phyloP scores from a whole-genome alignment of 2,329 filamentous ascomycete species.

The Colletotrichum australisinense region DNA sequence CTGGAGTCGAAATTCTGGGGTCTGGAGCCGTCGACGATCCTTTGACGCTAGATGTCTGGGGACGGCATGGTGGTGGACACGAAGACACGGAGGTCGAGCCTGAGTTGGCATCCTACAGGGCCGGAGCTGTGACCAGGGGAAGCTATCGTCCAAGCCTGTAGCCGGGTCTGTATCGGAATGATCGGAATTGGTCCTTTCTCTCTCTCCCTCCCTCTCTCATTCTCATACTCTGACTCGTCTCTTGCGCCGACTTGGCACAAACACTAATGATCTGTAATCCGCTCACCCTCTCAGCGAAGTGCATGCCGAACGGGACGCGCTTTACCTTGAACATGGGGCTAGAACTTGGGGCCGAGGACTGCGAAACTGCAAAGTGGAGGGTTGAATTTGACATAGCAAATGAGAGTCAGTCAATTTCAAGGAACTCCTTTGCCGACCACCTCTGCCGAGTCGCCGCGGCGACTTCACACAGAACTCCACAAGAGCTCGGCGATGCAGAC shows the following conservation, averaged over 20 bases:
- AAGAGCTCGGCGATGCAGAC: constrained; percentile 3
- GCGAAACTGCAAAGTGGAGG: not conserved
- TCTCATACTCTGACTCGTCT: constrained; percentile 13
- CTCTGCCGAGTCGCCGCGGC: constrained; percentile 22
- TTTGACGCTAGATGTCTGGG: constrained; percentile 23
- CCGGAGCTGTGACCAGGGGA: not conserved
- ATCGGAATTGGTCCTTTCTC: not conserved
- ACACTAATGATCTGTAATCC: not conserved
- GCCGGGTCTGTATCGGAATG: constrained; percentile 3
- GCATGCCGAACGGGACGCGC: not conserved
- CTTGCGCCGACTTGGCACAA: not conserved
- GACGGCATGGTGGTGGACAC: constrained; percentile 12
- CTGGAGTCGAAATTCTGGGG: constrained; percentile 18
- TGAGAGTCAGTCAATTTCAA: constrained; percentile 26
- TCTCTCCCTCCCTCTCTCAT: not conserved
- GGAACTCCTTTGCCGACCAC: constrained; percentile 19
- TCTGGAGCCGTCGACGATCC: constrained; percentile 29
- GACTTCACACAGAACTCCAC: constrained; percentile 17
- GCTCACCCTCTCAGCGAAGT: not conserved
- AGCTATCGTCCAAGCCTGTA: not conserved
- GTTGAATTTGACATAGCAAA: constrained; percentile 24
- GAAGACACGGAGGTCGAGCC: constrained; percentile 9
- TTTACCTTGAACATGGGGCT: not conserved
- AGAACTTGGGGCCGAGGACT: not conserved
- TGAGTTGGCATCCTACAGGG: not conserved